Base-by-base conservation (phyloP, 768 basidiomycete species). In the Mycena amicta region DNA sequence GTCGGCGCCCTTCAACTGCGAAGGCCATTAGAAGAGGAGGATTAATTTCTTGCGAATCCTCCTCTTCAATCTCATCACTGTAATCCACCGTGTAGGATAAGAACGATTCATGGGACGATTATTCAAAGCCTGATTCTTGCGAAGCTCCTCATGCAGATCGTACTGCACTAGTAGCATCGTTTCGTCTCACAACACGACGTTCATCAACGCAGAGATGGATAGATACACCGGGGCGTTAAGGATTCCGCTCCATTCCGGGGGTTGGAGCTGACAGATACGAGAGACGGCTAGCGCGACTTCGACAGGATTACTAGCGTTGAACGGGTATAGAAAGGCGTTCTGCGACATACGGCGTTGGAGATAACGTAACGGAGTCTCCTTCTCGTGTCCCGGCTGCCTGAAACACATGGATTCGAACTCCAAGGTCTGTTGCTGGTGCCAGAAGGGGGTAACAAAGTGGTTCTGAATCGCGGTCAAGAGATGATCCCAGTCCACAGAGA, bases 271-370 rank as follows among this genome's bases (percentile, higher is more conserved):
- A 1, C 46, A 6, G 0, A 53, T 22, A 4, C 52, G 50, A 15
- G 45, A 41, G 4, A 58, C 57, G 1, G 51, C 52, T 8, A 26
- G 23, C 31, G 52, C 67, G 1, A 68, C 55, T 1, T 66, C 56
- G 13, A 8, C 43, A 5, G 11, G 23, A 1, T 50, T 41, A 1
- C 45, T 50, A 22, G 50, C 51, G 43, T 8, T 6, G 22, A 45
- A 8, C 8, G 43, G 43, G 43, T 45, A 16, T 2, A 57, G 18
- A 45, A 57, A 57, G 56, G 50, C 23, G 18, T 52, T 39, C 22
- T 29, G 27, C 22, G 49, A 6, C 16, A 45, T 45, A 20, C 50
- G 50, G 1, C 56, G 37, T 30, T 57, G 56, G 30, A 30, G 52
- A 45, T 46, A 58, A 23, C 53, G 49, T 2, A 58, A 1, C 5